A percentile compares a stretch with the other conserved stretches of the same genome.
Evolutionary conservation across 345 rosid species (phyloP).

Genomic region (Hevea brasiliensis): DNA sequence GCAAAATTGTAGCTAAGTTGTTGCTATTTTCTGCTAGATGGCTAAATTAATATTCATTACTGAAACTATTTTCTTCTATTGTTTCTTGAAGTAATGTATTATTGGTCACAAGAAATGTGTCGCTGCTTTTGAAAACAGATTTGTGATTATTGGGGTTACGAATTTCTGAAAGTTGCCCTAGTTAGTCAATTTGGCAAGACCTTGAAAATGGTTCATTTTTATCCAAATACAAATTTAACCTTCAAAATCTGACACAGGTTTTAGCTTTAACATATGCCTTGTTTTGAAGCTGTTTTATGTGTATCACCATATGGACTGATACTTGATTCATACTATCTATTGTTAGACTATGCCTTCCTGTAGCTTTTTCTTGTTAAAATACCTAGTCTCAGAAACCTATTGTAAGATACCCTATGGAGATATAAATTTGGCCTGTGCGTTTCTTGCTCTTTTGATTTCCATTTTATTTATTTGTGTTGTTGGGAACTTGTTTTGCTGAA

Average conservation of each 20-base stretch:
- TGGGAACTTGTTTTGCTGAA: background rate
- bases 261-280: background rate
- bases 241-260: background rate
- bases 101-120: background rate
- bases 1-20: background rate
- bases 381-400: background rate
- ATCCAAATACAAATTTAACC: background rate
- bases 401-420: background rate
- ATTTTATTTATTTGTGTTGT: background rate
- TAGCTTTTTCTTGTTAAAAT: background rate
- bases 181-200: no score
- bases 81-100: background rate
- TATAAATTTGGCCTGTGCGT: background rate
- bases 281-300: background rate
- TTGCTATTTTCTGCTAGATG: no score
- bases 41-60: background rate
- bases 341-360: background rate
- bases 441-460: background rate
- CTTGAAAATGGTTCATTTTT: background rate
- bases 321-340: background rate
- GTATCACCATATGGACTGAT: background rate
- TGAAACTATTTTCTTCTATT: background rate
- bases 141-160: background rate
- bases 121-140: background rate
- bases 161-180: background rate